Base-by-base conservation (phyloP, 2,329 filamentous ascomycete species). In the Aspergillaceae sp. region DNA sequence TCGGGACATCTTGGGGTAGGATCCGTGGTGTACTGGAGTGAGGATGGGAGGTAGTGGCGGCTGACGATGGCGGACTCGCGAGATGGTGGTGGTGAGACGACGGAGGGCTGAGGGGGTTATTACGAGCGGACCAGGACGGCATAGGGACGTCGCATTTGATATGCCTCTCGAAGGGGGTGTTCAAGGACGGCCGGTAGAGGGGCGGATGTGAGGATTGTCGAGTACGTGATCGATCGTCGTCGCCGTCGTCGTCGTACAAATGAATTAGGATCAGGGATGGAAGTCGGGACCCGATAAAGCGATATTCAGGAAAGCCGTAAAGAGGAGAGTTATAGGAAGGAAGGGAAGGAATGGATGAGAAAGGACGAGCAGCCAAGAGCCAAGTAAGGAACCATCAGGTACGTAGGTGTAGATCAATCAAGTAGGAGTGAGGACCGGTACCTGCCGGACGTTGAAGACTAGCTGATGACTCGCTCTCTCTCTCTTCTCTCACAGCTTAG, bases 91-190 rank as follows among this genome's bases (percentile, higher is more conserved):
- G 50, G 55, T 54, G 45, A 48, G 48, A 26, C 1, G 44, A 54
- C 51, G 44, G 30, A 49, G 45, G 43, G 50, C 42, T 38, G 52
- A 51, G 37, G 41, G 60, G 50, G 55, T 54, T 46, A 48, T 63
- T 59, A 55, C 58, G 62, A 51, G 58, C 56, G 49, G 56, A 54
- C 55, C 56, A 59, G 52, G 64, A 58, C 56, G 64, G 59, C 60
- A 72, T 69, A 59, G 62, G 53, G 56, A 60, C 30, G 19, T 19
- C 62, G 50, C 60, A 61, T 63, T 51, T 44, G 28, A 7, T 19
- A 19, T 19, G 19, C 19, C 19, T 19, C 19, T 19, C 19, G 19
- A 19, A 19, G 19, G 19, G 19, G 19, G 19, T 19, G 19, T 19
- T 19, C 19, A 19, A 19, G 19, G 19, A 19, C 19, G 19, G 19